Conservation (phyloP, 257 asterid species). For the Sherardia arvensis region DNA sequence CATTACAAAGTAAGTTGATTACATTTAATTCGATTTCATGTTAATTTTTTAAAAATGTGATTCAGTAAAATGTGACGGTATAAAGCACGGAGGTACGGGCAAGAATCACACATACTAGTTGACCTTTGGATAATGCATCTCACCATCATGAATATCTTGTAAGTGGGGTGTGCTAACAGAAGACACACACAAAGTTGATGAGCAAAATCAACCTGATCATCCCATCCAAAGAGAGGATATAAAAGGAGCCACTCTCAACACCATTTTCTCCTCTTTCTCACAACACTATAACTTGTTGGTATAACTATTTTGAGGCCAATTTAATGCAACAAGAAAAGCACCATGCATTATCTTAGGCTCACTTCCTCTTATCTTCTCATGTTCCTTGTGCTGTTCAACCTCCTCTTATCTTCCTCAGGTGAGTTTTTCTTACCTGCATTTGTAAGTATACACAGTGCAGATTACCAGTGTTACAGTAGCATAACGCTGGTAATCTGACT, state of each 20-base stretch:
- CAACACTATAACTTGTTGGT: neutral
- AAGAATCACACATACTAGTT: slow-evolving; percentile 15
- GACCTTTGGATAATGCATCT: slow-evolving; percentile 63
- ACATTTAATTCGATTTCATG: too few relatives aligned
- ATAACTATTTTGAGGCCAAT: neutral
- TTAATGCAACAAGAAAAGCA: neutral
- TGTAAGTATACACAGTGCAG: neutral
- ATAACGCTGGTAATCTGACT: too few relatives aligned
- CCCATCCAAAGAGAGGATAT: slow-evolving; percentile 21
- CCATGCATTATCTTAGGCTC: slow-evolving; percentile 29
- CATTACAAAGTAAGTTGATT: too few relatives aligned
- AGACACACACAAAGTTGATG: neutral
- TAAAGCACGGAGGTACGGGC: too few relatives aligned
- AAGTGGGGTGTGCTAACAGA: slow-evolving; percentile 38
- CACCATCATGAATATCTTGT: slow-evolving; percentile 52
- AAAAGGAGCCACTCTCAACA: slow-evolving; percentile 18
- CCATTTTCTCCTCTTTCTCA: neutral
- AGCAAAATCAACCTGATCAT: neutral
- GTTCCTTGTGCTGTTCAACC: slow-evolving; percentile 25
- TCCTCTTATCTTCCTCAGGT: slow-evolving; percentile 42
- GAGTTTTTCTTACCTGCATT: slow-evolving; percentile 3
- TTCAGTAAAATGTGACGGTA: too few relatives aligned
- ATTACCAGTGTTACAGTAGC: too few relatives aligned
- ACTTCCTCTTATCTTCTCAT: slow-evolving; percentile 22
- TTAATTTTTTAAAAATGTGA: too few relatives aligned